Percentiles rank a stretch among this genome's conserved stretches.
Conservation (phyloP, 2,329 filamentous ascomycete genomes). For the Alternaria sp. region DNA sequence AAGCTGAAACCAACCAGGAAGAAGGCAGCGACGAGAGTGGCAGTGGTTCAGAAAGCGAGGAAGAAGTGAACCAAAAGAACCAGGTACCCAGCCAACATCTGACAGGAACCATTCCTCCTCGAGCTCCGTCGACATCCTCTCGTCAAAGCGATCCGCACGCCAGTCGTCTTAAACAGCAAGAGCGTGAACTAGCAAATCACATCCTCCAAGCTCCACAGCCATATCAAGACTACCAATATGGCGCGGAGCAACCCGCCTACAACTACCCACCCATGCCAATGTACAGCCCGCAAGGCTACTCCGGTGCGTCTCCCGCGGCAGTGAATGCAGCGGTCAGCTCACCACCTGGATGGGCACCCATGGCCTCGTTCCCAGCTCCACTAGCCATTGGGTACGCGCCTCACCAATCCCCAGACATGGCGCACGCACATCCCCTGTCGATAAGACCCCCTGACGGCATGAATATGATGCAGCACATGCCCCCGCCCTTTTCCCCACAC, state of each 20-base stretch:
- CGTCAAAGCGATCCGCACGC: slow-evolving; percentile 37
- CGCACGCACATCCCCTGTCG: slow-evolving; percentile 34
- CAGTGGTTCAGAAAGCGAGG: slow-evolving; percentile 27
- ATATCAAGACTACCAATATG: slow-evolving; percentile 42
- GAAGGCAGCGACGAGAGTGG: slow-evolving; percentile 20
- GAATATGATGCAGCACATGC: slow-evolving; percentile 11
- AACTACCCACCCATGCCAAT: slow-evolving; percentile 37
- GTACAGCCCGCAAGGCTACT: slow-evolving; percentile 38
- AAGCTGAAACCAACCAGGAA: slow-evolving; percentile 19
- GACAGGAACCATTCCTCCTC: slow-evolving; percentile 31
- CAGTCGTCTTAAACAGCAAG: slow-evolving; percentile 41
- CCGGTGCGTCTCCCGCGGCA: slow-evolving; percentile 36
- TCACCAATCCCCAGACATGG: slow-evolving; percentile 33
- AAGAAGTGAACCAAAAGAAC: slow-evolving; percentile 23
- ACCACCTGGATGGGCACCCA: slow-evolving; percentile 33
- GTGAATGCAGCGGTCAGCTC: slow-evolving; percentile 30
- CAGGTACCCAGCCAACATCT: slow-evolving; percentile 23
- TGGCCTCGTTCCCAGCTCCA: slow-evolving; percentile 33
- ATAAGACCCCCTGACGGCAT: slow-evolving; percentile 27
- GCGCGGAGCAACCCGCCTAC: slow-evolving; percentile 35
- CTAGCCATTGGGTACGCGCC: slow-evolving; percentile 38
- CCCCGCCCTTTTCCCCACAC: slow-evolving; percentile 31
- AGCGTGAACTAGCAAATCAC: slow-evolving; percentile 46
- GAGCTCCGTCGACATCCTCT: slow-evolving; percentile 33
- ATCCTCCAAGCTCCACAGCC: slow-evolving; percentile 49